Evolutionary conservation across 352 stramenopile genomes (phyloP).

Genomic region (Phytopythium litorale): DNA sequence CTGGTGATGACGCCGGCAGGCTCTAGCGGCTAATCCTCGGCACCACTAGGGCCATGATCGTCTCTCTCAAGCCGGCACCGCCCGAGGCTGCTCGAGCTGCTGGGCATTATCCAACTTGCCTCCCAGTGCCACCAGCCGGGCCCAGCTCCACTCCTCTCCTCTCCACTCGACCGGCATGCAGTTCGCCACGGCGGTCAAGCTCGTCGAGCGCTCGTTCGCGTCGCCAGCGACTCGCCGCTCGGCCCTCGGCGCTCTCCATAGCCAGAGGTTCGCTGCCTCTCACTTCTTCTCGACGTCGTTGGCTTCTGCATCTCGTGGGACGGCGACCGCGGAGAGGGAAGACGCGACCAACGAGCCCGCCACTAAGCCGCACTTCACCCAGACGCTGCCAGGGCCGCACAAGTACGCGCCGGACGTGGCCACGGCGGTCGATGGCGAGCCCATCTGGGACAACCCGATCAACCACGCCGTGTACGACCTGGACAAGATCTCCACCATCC

Average conservation of each 20-base stretch:
- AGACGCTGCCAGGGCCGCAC: conserved; percentile 3
- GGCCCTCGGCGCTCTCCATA: conserved; percentile 6
- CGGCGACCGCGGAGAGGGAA: background rate
- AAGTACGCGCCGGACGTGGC: conserved; percentile 2
- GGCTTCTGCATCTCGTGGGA: background rate
- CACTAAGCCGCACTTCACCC: conserved; percentile 6
- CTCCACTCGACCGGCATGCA: background rate
- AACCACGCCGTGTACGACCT: conserved; percentile 42
- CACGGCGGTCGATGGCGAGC: background rate
- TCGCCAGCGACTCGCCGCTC: conserved; percentile 5
- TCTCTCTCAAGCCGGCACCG: too few species aligned
- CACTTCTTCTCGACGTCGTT: conserved; percentile 15
- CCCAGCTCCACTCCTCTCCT: background rate
- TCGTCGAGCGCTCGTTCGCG: conserved; percentile 13
- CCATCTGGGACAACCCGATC: conserved; percentile 34
- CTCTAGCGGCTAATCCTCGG: background rate
- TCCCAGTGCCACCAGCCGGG: background rate
- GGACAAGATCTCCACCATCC: conserved; percentile 22
- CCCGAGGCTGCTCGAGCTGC: background rate
- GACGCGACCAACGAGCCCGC: conserved; percentile 10
- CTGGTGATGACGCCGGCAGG: background rate
- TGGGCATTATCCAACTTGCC: background rate
- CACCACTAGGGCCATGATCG: too few species aligned
- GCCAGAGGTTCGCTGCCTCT: conserved; percentile 7
- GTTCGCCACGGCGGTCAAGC: conserved; percentile 6